A percentile compares a stretch with the other conserved stretches of the same genome.
Evolutionary conservation across 129 eudicot species (phyloP).

Genomic region (Chrysanthemum makinoi): DNA sequence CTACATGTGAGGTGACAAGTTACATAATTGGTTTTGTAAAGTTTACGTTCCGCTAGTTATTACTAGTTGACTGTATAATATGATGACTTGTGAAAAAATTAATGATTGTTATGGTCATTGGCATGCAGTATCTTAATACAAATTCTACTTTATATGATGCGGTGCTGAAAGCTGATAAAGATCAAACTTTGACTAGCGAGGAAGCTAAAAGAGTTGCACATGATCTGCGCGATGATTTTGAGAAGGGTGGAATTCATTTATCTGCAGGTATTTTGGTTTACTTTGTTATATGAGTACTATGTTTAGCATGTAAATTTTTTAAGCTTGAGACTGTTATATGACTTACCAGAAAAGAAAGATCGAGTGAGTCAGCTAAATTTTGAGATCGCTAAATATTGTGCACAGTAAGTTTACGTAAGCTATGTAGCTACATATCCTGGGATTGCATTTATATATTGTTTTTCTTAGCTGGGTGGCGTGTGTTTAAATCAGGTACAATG

Average conservation of each 20-base stretch:
- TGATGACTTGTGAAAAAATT: neutral
- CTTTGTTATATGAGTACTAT: slow-evolving; percentile 19
- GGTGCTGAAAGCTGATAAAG: slow-evolving; percentile 79
- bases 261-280: slow-evolving; percentile 45
- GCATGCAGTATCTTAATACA: slow-evolving; percentile 72
- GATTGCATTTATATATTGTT: neutral
- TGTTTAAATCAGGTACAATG: slow-evolving; percentile 54
- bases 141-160: slow-evolving; percentile 70
- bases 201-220: slow-evolving; percentile 80
- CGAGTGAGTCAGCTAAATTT: slow-evolving; percentile 69
- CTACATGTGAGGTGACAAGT: slow-evolving; percentile 96
- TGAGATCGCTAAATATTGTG: slow-evolving; percentile 67
- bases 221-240: slow-evolving; percentile 73
- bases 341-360: slow-evolving; percentile 62
- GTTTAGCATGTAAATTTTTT: slow-evolving; percentile 7
- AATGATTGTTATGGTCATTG: slow-evolving; percentile 25
- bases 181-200: slow-evolving; percentile 39
- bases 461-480: neutral
- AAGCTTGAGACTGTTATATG: slow-evolving; percentile 3
- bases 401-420: slow-evolving; percentile 53
- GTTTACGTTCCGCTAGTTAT: neutral
- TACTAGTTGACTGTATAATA: neutral
- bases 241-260: slow-evolving; percentile 98
- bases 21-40: slow-evolving; percentile 22
- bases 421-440: slow-evolving; percentile 9